A percentile compares a stretch with the other conserved stretches of the same genome.
Evolutionary conservation across 208 protist genomes (phyloP).

Genomic region (Angomonas desouzai): DNA sequence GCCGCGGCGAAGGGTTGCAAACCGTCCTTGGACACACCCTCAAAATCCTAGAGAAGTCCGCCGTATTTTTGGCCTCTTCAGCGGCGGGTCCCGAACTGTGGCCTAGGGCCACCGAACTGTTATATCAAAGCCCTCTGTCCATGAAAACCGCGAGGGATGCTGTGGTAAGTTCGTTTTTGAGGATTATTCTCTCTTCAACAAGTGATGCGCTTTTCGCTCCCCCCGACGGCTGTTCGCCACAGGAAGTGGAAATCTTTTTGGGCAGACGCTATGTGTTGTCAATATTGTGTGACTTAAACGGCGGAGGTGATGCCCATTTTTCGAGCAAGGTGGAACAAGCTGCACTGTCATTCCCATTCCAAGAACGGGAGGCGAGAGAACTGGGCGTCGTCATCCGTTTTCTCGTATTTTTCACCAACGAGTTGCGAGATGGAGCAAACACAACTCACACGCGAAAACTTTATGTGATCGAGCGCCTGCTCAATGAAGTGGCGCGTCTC

Average conservation of each 20-base stretch:
- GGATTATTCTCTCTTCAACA: not conserved
- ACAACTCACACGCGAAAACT: too few species aligned
- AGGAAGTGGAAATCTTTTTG: not conserved
- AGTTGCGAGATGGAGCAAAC: not conserved
- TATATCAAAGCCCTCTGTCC: not conserved
- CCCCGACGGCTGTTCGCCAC: not conserved
- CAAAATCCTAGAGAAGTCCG: not conserved
- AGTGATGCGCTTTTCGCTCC: not conserved
- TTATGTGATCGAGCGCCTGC: too few species aligned
- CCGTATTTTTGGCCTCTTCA: not conserved
- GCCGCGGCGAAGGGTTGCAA: not conserved
- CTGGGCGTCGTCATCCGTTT: not conserved
- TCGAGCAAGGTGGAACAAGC: not conserved
- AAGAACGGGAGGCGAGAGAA: not conserved
- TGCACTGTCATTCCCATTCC: not conserved
- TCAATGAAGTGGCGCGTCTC: too few species aligned
- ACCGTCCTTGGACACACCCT: constrained; percentile 1
- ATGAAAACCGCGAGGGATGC: not conserved
- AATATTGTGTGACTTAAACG: not conserved
- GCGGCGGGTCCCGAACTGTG: not conserved
- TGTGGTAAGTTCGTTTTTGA: not conserved
- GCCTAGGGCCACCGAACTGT: not conserved
- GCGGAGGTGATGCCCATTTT: not conserved
- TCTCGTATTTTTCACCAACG: not conserved
- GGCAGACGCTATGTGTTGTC: not conserved